Evolutionary conservation across 1,284 basidiomycete species (phyloP), one percentile per base, ranked within the genome.

Genomic region (Moniliella sp.): DNA sequence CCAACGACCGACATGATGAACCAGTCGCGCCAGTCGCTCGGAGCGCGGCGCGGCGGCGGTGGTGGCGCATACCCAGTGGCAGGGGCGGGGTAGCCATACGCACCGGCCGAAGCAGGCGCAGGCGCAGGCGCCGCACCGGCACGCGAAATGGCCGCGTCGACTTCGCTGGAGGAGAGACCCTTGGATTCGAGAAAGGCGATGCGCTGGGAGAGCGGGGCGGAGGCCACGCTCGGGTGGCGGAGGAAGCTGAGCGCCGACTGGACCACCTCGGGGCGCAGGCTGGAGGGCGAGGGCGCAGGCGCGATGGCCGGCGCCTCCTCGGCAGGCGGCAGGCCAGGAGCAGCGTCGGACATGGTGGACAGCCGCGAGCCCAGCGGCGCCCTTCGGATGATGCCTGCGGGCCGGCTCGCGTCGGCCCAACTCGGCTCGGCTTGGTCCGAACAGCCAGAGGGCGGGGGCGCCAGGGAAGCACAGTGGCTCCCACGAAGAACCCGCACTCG

Each of bases 131-230:
- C 29, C 31, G 27, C 41, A 34, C 3, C 40, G 8, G 44, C 38
- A 26, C 51, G 75, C 38, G 70, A 68, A 46, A 94, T 63, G 4
- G 83, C 88, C 34, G 74, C 67, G 61, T 93, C 81, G 42, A 94
- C 86, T 63, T 97, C 88, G 9, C 68, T 58, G 11, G 70, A 68
- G 0, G 73, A 76, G 15, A 97, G 66, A 1, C 88, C 88, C 61
- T 94, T 94, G 4, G 81, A 77, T 55, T 93, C 78, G 15, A 97
- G 71, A 65, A 94, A 97, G 50, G 81, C 75, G 31, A 97, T 71
- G 30, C 80, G 72, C 58, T 88, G 80, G 3, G 76, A 70, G 18
- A 93, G 63, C 1, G 82, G 67, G 1, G 82, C 79, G 16, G 73
- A 67, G 56, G 62, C 55, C 15, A 68, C 64, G 74, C 78, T 57